Evolutionary conservation across 164 flowering plant genomes (phyloP), one percentile per base, ranked within the genome.

Genomic region (Chloranthus sessilifolius): DNA sequence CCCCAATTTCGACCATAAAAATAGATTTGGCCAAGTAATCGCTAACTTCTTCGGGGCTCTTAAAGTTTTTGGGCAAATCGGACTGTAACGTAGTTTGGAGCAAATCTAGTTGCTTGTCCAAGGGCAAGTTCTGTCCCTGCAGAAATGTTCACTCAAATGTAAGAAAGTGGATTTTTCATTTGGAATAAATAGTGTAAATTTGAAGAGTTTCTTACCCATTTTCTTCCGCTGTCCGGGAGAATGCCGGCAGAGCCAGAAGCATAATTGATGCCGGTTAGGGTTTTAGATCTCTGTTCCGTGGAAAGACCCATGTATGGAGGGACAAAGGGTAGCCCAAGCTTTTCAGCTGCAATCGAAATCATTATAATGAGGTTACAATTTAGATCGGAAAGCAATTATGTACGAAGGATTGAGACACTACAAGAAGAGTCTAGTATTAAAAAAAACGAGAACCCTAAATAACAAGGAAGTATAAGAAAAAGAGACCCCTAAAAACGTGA

Each of bases 241-340:
- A 58, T 40, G 3, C 62, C 62, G 10, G 35, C 37, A 5, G 55
- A 20, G 2, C 48, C 55, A 4, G 62, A 58, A 9, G 49, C 62
- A 29, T 40, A 58, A 27, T 49, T 58, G 1, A 58, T 17, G 3
- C 62, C 62, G 1, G 62, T 50, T 19, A 17, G 8, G 1, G 17
- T 33, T 8, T 35, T 21, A 1, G 7, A 7, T 19, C 41, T 20
- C 28, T 21, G 12, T 23, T 19, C 15, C 26, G 33, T 5, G 21
- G 41, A 33, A 22, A 49, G 28, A 8, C 53, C 16, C 40, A 49
- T 14, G 37, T 34, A 34, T 8, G 62, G 39, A 29, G 62, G 62
- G 1, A 42, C 19, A 11, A 22, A 28, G 7, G 62, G 62, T 5
- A 58, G 46, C n/a, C 49, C 49, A 25, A 29, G 24, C 3, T 19